Base-by-base conservation (phyloP, 179 eudicot genomes). In the Carnegiea gigantea region DNA sequence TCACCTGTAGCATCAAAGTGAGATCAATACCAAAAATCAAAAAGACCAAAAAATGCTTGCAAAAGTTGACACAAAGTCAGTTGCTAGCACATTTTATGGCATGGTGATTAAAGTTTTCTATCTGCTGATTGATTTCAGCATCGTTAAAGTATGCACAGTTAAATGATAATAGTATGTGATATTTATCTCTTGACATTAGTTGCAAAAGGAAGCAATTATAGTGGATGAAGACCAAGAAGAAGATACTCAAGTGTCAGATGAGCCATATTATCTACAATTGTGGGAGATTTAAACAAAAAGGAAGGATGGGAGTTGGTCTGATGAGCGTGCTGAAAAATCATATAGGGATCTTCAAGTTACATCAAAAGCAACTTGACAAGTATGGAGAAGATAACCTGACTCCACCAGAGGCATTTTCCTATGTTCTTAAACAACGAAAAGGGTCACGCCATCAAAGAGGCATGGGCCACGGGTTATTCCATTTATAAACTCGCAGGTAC, bases 371-470 rank as follows among this genome's bases (percentile, higher is more conserved):
- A 24, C 70, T 65, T n/a, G 70, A 65, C 14, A 65, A 65, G 33
- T 65, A 65, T 65, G 70, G 33, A 65, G 33, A 65, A n/a, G 70
- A 65, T 24, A n/a, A 65, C 21, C 12, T 65, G 0, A n/a, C 12
- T 65, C 70, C 70, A 2, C 33, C 20, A n/a, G 70, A 65, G 70
- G 70, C 70, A 1, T 65, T 65, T 65, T 20, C 70, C 33, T 7
- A 9, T 65, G 33, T 24, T 65, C 70, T 65, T 65, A 65, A 65
- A 65, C 33, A 65, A 9, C 70, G 70, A 65, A 65, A 65, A n/a
- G 28, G 70, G 33, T 23, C 33, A 23, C 70, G 33, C 9, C 70
- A 65, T 24, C 70, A 65, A 65, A 65, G 70, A 65, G 70, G 33
- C 70, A 65, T 65, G 70, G 70, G 70, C 0, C 70, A n/a, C 33